A percentile compares a stretch with the other conserved stretches of the same genome.
phyloP scores from a whole-genome alignment of 176 grass and related monocot species.

The Oryza coarctata region DNA sequence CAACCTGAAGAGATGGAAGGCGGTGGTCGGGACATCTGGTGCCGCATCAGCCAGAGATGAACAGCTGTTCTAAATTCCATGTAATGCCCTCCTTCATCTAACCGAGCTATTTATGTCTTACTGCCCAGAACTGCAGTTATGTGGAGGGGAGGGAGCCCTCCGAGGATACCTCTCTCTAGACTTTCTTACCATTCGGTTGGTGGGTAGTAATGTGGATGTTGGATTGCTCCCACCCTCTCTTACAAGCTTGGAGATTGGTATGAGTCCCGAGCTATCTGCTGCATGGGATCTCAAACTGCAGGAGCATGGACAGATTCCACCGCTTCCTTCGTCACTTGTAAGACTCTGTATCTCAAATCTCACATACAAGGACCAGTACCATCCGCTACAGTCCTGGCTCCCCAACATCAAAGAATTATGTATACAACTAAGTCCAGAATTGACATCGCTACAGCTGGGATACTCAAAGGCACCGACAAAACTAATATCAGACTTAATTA shows the following conservation, averaged over 20 bases:
- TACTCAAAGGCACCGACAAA: constrained; percentile 14
- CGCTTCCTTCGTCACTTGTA: not conserved
- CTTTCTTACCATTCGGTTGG: not conserved
- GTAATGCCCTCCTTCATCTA: not conserved
- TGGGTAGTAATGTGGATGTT: not conserved
- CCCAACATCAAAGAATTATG: not conserved
- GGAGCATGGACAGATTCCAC: not conserved
- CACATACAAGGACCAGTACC: not conserved
- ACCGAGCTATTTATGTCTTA: accelerated
- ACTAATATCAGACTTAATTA: no score
- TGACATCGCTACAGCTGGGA: constrained; percentile 17
- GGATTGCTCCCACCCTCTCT: constrained; percentile 1
- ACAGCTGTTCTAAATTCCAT: not conserved
- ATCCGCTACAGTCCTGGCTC: not conserved
- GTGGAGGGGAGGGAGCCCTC: not conserved
- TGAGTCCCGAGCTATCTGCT: not conserved
- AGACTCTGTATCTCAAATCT: accelerated
- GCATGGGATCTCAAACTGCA: not conserved
- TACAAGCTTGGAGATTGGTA: not conserved
- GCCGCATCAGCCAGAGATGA: not conserved
- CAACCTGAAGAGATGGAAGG: not conserved
- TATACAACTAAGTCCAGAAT: not conserved
- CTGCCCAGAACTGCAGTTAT: not conserved
- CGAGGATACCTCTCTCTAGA: not conserved
- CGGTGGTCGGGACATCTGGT: no score